Evolutionary conservation across 441 rosid species (phyloP), one percentile per base, ranked within the genome.

Genomic region (Brassica balearica): DNA sequence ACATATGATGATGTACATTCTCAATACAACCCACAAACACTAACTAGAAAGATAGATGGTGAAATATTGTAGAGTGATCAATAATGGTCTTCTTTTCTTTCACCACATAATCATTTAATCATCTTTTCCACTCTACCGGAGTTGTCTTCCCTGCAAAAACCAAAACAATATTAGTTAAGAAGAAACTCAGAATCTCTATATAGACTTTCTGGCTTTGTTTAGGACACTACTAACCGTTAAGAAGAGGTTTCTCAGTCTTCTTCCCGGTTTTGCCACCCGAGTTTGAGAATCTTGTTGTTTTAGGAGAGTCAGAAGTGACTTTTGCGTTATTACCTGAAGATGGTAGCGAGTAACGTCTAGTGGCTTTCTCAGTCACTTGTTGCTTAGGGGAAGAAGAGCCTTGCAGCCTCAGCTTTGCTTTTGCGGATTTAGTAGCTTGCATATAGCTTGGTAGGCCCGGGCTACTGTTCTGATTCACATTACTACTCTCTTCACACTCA

Each of bases 381-480:
- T 87, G 92, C 81, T 74, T 84, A 27, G 88, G 85, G 12, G 89
- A 74, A 32, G 92, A 91, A 58, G 98, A 93, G 60, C 89, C 91
- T 82, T 94, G 98, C 17, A 84, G 84, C 80, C 94, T 96, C 79
- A 93, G 85, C 85, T 96, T 94, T 70, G 97, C 99, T 87, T 92
- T 93, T 2, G 96, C 99, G 56, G 97, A 93, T 86, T 83, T 87
- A 43, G 98, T 96, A 46, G 95, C 98, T 76, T 89, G 92, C 98
- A 96, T 96, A 80, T 93, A 93, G 86, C 99, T 96, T 5, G 99
- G 98, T 73, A 93, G 51, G 8, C 85, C 22, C 0, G 82, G 88
- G 66, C 71, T 68, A 85, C 86, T 86, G 81, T 68, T 86, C 76
- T 87, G 92, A 69, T 53, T 22, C 43, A 85, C 98, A 78, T 90